These are phyloP conservation scores for Aegilops tauschii DNA, from an alignment of 176 grass and related monocot genomes.

Conservation along the genomic window DNA sequence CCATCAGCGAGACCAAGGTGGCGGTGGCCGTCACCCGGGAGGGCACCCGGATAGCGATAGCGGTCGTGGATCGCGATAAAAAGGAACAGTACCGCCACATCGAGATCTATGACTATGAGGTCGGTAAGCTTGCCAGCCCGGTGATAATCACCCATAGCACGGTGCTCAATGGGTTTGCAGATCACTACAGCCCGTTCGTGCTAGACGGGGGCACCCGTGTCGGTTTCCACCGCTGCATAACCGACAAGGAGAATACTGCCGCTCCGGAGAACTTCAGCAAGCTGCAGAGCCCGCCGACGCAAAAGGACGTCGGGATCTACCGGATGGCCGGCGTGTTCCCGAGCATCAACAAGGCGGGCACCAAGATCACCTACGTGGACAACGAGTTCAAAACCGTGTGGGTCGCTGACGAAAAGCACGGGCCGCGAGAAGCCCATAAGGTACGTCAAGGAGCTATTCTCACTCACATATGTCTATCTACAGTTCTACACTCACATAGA, in stretches of 20 bases:
- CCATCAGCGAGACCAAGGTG: constrained; percentile 34
- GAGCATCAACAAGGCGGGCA: constrained; percentile 10
- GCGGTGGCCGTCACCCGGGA: constrained; percentile 30
- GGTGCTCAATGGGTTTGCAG: neutral
- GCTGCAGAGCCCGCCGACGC: no score
- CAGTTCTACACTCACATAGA: no score
- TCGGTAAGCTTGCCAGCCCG: neutral
- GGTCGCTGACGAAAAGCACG: neutral
- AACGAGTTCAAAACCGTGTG: constrained; percentile 46
- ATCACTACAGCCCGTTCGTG: constrained; percentile 48
- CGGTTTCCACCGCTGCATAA: neutral
- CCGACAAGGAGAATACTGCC: no score
- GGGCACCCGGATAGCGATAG: no score
- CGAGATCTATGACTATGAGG: constrained; percentile 41
- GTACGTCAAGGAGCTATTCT: no score
- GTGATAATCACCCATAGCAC: neutral
- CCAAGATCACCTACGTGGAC: constrained; percentile 44
- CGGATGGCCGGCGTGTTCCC: constrained; percentile 46
- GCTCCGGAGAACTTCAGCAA: no score
- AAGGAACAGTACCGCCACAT: constrained; percentile 36
- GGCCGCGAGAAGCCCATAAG: no score
- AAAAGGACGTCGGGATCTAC: neutral
- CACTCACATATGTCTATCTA: no score
- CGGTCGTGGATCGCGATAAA: neutral
- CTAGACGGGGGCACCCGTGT: constrained; percentile 18